These are phyloP conservation scores for Talaromyces wortmannii DNA, from an alignment of 495 filamentous ascomycete species.

Conservation along the genomic window DNA sequence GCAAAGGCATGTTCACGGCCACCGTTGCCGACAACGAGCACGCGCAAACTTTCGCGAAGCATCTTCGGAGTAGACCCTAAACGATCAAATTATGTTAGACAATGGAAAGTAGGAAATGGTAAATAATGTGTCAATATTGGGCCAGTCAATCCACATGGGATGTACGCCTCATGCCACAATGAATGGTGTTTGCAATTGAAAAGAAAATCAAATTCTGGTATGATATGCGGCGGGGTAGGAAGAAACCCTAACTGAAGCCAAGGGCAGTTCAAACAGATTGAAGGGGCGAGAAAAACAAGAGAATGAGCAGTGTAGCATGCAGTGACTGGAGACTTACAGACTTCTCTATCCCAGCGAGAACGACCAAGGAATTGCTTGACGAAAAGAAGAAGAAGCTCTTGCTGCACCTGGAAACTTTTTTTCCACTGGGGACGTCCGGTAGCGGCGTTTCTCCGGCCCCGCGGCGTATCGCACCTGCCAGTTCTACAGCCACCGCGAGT, in stretches of 20 bases:
- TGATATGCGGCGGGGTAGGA: too few species aligned
- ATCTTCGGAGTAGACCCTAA: slow-evolving; percentile 14
- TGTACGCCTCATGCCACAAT: too few species aligned
- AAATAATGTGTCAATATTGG: neutral
- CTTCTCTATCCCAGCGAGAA: neutral
- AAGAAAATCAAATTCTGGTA: too few species aligned
- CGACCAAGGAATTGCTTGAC: neutral
- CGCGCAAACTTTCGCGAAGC: slow-evolving; percentile 41
- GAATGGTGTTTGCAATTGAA: too few species aligned
- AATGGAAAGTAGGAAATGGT: neutral
- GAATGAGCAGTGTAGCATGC: neutral
- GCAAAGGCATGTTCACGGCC: slow-evolving; percentile 92
- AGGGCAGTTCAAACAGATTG: too few species aligned
- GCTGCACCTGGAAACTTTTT: slow-evolving; percentile 4
- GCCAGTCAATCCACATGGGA: too few species aligned
- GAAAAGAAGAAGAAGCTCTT: neutral
- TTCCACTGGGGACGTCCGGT: neutral
- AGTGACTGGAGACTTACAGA: too few species aligned
- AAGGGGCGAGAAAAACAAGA: too few species aligned
- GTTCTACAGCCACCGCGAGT: too few species aligned
- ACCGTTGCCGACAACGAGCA: slow-evolving; percentile 88
- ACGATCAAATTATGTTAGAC: neutral
- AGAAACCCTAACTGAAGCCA: too few species aligned
- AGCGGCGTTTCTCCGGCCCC: slow-evolving; percentile 6
- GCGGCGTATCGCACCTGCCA: neutral